These are phyloP conservation scores for Aspergillus sp. DNA, from an alignment of 2,329 filamentous ascomycete genomes.

Conservation along the genomic window DNA sequence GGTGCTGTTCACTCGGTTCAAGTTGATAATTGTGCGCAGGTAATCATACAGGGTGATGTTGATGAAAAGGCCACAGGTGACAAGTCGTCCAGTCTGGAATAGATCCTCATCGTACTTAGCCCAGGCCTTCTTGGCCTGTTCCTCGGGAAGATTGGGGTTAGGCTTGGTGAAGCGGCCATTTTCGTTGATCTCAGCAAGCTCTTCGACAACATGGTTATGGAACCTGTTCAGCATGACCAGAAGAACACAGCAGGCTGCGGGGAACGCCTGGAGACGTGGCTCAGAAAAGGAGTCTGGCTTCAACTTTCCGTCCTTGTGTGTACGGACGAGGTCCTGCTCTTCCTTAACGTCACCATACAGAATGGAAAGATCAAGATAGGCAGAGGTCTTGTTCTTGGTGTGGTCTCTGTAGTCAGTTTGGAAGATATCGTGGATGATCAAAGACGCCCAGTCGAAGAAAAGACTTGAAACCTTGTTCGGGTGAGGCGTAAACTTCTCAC, in stretches of 20 bases:
- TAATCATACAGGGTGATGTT: constrained; percentile 79
- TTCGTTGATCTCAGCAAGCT: constrained; percentile 84
- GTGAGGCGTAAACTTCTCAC: constrained; percentile 50
- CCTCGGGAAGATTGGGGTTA: constrained; percentile 47
- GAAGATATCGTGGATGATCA: constrained; percentile 74
- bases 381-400: constrained; percentile 65
- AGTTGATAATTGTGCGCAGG: constrained; percentile 72
- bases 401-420: constrained; percentile 64
- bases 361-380: constrained; percentile 70
- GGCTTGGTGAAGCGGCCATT: constrained; percentile 73
- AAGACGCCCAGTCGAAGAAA: constrained; percentile 70
- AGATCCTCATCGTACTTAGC: constrained; percentile 73
- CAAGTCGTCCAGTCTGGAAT: constrained; percentile 73
- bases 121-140: constrained; percentile 54
- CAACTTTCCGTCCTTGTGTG: constrained; percentile 68
- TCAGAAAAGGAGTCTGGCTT: constrained; percentile 74
- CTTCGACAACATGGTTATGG: constrained; percentile 81
- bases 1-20: constrained; percentile 69
- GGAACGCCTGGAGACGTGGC: constrained; percentile 67
- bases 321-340: constrained; percentile 54
- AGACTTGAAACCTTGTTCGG: constrained; percentile 72
- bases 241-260: constrained; percentile 69
- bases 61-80: constrained; percentile 73
- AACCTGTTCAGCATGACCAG: constrained; percentile 73
- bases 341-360: constrained; percentile 64